Evolutionary conservation across 176 grass and related monocot genomes (phyloP), one percentile per base, ranked within the genome.

Genomic region (Carex scoparia): DNA sequence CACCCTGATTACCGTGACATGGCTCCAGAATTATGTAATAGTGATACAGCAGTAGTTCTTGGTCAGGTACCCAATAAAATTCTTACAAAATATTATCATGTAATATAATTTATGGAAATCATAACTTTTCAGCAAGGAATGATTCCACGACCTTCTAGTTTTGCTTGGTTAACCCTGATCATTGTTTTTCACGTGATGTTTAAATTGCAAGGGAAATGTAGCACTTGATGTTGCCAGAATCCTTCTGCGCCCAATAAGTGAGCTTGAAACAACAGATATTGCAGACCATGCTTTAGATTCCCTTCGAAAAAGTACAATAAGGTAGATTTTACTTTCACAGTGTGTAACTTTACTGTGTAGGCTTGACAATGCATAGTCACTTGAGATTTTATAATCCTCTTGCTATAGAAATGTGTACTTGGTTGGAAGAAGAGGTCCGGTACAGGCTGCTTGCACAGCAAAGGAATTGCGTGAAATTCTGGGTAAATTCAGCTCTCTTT

Each of bases 381-480:
- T 86, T 74, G 23, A 53, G 53, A 89, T 78, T 44, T 35, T 58
- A 56, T 69, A 72, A 79, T 87, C 28, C 72, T 82, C 16, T 48
- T 61, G 84, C 78, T 84, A 11, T 91, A 85, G 95, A 89, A 98
- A 94, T 86, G 91, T 94, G 64, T 94, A 94, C 64, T 89, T 94
- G 85, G 91, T 93, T 86, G 95, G 95, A 62, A 88, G 95, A 83
- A 85, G 89, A 71, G 95, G 93, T 23, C 92, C 95, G 56, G 92
- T 93, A 72, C 95, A 98, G 82, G 91, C 91, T 80, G 92, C 91
- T 67, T 98, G 92, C 91, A 98, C 95, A 44, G 95, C 93, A 81
- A 94, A 94, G 69, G 92, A 98, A 68, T 59, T 98, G 65, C 91
- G 93, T 87, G 93, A 98, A 89, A 94, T 93, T 90, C 65, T 98